Base-by-base conservation (phyloP, 179 eudicot species). In the Spergularia azorica region DNA sequence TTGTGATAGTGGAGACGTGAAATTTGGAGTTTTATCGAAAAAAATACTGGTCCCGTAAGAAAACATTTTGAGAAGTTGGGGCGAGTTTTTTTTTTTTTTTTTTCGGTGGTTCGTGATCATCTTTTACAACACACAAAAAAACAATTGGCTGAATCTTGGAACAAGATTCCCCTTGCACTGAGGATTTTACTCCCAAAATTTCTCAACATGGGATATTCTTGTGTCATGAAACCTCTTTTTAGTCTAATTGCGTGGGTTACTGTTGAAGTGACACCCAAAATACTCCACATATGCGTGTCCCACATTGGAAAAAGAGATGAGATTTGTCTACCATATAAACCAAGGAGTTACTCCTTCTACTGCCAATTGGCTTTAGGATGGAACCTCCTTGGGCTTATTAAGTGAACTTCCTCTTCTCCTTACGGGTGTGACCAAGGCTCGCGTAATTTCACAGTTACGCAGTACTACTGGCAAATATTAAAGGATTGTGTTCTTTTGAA, bases 401-500 rank as follows among this genome's bases (percentile, higher is more conserved):
- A 26, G 32, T 21, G 21, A 1, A 26, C 32, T 26, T 26, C 32
- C 32, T 26, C 1, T 26, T 26, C 32, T 26, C 32, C 32, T 26
- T 26, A 26, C 32, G 32, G 32, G 32, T 26, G 32, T 26, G 32
- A 2, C 32, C 32, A 26, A 26, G 32, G 32, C 32, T 26, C 32
- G 32, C 32, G 32, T 26, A 26, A 26, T 26, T 26, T 26, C 32
- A 26, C 32, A 11, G 6, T 61, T 48, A 18, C 32, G 26, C 36
- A 73, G 54, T 57, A 9, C 58, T 20, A 15, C 2, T 74, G 39
- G 73, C 63, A 36, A 43, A 43, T 21, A 17, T 48, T 70, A 60
- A 48, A 26, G 41, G 18, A 68, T 9, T 75, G 71, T 56, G 11
- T 58, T 10, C 51, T 59, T 4, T 66, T 74, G 21, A 75, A 77